Percentiles rank a stretch among this genome's conserved stretches.
phyloP scores from a whole-genome alignment of 2,329 filamentous ascomycete genomes.

The Drechslera avenae region DNA sequence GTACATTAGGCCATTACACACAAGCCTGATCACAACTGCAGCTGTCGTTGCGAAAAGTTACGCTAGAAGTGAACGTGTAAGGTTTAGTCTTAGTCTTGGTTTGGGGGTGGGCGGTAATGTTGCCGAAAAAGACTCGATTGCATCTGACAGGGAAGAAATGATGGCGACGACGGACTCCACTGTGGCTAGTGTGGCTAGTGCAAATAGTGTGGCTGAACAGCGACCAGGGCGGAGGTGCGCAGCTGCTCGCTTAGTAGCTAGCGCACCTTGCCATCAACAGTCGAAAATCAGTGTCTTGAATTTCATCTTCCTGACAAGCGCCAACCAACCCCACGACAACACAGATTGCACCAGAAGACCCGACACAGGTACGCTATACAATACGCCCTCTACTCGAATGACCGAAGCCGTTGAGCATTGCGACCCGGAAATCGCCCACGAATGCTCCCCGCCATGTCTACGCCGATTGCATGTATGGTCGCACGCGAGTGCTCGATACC shows the following conservation, averaged over 20 bases:
- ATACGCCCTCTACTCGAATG: conserved; percentile 11
- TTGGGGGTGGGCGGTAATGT: no score
- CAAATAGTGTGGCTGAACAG: background rate
- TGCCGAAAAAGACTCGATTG: no score
- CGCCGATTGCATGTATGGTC: conserved; percentile 25
- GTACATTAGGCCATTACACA: no score
- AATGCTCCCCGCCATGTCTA: conserved; percentile 16
- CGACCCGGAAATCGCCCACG: conserved; percentile 20
- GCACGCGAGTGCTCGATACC: conserved; percentile 27
- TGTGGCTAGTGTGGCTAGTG: no score
- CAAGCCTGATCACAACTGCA: no score
- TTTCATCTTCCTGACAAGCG: conserved; percentile 30
- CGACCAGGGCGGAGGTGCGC: background rate
- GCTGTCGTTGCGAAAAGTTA: no score
- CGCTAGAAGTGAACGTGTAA: no score
- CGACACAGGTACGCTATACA: conserved; percentile 41
- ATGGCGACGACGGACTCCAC: no score
- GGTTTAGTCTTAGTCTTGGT: no score
- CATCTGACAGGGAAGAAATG: no score
- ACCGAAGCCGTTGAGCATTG: conserved; percentile 22
- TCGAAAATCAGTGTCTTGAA: conserved; percentile 20
- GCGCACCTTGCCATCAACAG: conserved; percentile 15
- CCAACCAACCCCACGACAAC: conserved; percentile 42
- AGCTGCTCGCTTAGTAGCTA: conserved; percentile 14
- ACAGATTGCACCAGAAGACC: conserved; percentile 46